Percentiles rank a stretch among this genome's conserved stretches.
Conservation (phyloP, 1,139 yeast genomes). For the Zygoascus meyerae region DNA sequence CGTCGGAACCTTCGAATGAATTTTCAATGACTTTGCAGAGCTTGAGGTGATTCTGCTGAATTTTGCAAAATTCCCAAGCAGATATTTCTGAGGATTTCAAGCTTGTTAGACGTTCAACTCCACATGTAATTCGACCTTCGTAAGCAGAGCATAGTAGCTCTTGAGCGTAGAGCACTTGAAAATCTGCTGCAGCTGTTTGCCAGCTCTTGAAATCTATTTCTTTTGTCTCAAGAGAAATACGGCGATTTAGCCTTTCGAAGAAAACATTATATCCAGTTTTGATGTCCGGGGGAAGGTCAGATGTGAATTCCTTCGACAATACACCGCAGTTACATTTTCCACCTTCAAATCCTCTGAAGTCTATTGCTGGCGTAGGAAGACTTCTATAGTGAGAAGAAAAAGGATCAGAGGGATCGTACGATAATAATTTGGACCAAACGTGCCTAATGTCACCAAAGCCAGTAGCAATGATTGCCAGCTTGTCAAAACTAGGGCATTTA, state of each 20-base stretch:
- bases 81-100: neutral
- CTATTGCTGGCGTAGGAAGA: conserved; percentile 15
- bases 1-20: conserved; percentile 3
- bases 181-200: neutral
- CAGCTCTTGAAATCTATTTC: neutral
- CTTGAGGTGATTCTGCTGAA: neutral
- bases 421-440: conserved; percentile 19
- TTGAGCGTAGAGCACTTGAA: conserved; percentile 10
- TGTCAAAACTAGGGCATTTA: conserved; percentile 15
- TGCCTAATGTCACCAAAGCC: conserved; percentile 17
- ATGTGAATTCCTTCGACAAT: conserved; percentile 4
- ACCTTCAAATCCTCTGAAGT: conserved; percentile 11
- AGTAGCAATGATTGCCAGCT: conserved; percentile 16
- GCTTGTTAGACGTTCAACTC: neutral
- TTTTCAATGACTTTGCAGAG: neutral
- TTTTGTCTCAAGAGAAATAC: neutral
- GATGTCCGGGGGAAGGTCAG: neutral
- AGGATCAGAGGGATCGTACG: conserved; percentile 7
- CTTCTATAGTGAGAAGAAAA: conserved; percentile 13
- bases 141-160: conserved; percentile 8
- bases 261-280: neutral
- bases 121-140: neutral
- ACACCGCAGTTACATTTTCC: conserved; percentile 8
- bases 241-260: neutral
- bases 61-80: conserved; percentile 1